Percentiles rank a stretch among this genome's conserved stretches.
These are phyloP conservation scores for Trichosporon faecale DNA, from an alignment of 1,284 basidiomycete genomes.

Conservation along the genomic window DNA sequence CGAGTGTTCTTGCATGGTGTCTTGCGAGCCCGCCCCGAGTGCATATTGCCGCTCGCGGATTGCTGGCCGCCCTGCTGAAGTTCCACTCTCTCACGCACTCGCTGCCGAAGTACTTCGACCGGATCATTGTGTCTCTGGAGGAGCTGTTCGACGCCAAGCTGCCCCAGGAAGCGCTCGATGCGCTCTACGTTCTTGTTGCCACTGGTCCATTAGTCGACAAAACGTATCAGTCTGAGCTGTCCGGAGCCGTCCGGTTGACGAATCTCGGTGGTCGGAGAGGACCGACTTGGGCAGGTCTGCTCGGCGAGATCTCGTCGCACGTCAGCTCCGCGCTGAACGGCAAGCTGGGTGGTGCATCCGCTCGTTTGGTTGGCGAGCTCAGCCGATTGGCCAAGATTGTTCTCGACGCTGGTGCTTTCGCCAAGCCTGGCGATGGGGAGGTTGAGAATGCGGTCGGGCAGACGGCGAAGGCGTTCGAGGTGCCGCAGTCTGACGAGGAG, in stretches of 20 bases:
- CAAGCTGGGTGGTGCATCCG: neutral
- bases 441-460: conserved; percentile 19
- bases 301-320: conserved; percentile 14
- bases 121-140: conserved; percentile 18
- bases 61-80: conserved; percentile 31
- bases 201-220: conserved; percentile 27
- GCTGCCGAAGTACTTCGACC: conserved; percentile 26
- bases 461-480: conserved; percentile 18
- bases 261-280: conserved; percentile 25
- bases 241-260: conserved; percentile 12
- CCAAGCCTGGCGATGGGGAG: conserved; percentile 19
- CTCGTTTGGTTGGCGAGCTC: conserved; percentile 9
- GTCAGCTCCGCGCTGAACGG: conserved; percentile 4
- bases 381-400: conserved; percentile 19
- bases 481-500: conserved; percentile 1
- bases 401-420: conserved; percentile 21
- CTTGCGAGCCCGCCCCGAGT: conserved; percentile 27
- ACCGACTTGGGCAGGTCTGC: conserved; percentile 18
- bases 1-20: conserved; percentile 37
- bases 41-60: conserved; percentile 16
- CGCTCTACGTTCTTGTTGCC: conserved; percentile 32
- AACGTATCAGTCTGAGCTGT: conserved; percentile 16
- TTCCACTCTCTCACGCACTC: conserved; percentile 41
- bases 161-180: conserved; percentile 23
- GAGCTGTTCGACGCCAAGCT: conserved; percentile 26